Percentiles rank a stretch among this genome's conserved stretches.
phyloP scores from a whole-genome alignment of 176 grass and related monocot genomes.

The Microstegium vimineum region DNA sequence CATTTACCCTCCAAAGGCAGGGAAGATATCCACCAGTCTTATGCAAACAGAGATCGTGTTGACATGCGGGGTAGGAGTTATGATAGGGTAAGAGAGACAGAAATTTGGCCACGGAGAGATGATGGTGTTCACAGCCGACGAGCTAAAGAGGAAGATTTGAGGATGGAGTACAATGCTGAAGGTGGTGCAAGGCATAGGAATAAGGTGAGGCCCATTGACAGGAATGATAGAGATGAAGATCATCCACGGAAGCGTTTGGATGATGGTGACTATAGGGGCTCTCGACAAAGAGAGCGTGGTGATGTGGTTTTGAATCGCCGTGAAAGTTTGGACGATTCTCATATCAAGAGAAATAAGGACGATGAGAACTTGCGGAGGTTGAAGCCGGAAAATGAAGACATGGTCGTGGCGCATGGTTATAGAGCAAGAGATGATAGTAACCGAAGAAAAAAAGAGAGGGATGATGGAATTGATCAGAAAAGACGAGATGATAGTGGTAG shows the following conservation, averaged over 20 bases:
- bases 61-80: constrained; percentile 65
- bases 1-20: constrained; percentile 47
- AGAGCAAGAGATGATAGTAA: constrained; percentile 68
- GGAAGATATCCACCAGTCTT: constrained; percentile 50
- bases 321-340: constrained; percentile 61
- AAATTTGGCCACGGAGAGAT: constrained; percentile 70
- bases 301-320: constrained; percentile 47
- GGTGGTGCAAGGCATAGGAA: constrained; percentile 56
- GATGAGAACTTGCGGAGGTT: constrained; percentile 67
- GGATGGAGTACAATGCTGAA: constrained; percentile 58
- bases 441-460: constrained; percentile 74
- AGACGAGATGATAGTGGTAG: constrained; percentile 57
- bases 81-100: constrained; percentile 64
- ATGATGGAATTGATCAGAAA: constrained; percentile 70
- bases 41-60: constrained; percentile 44
- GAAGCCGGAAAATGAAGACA: constrained; percentile 70
- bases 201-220: constrained; percentile 53
- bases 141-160: constrained; percentile 73
- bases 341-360: constrained; percentile 81
- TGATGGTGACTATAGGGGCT: constrained; percentile 69
- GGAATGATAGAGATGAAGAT: constrained; percentile 69
- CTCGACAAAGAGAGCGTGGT: constrained; percentile 63
- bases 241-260: constrained; percentile 65
- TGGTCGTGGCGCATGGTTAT: constrained; percentile 29
- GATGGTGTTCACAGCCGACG: constrained; percentile 63